phyloP scores from a whole-genome alignment of 768 basidiomycete genomes.

The Steccherinum ochraceum region DNA sequence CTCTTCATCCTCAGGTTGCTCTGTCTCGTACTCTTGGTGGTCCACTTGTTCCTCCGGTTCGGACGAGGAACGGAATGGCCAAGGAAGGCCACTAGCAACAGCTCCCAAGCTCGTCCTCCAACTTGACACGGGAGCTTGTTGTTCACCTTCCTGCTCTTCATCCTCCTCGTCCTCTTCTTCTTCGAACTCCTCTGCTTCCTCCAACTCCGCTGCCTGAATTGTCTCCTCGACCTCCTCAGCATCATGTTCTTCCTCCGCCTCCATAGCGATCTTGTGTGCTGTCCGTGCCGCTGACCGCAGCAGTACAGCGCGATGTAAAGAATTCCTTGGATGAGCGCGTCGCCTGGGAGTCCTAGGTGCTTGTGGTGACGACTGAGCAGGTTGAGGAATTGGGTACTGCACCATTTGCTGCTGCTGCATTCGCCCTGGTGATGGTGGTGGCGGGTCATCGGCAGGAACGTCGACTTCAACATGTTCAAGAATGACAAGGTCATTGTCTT shows the following conservation, averaged over 20 bases:
- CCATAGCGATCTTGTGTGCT: slow-evolving; percentile 43
- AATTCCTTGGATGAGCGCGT: slow-evolving; percentile 29
- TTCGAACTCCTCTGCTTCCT: slow-evolving; percentile 9
- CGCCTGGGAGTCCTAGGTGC: slow-evolving; percentile 20
- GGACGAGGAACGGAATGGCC: slow-evolving; percentile 25
- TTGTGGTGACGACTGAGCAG: slow-evolving; percentile 5
- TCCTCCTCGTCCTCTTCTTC: slow-evolving; percentile 23
- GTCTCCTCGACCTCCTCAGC: slow-evolving; percentile 44
- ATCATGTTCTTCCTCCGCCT: slow-evolving; percentile 43
- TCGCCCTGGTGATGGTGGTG: not conserved
- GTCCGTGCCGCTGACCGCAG: slow-evolving; percentile 65
- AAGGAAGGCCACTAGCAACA: slow-evolving; percentile 24
- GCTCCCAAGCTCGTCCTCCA: slow-evolving; percentile 29
- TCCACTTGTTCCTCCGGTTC: slow-evolving; percentile 13
- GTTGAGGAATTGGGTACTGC: slow-evolving; percentile 8
- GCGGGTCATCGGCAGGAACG: slow-evolving; percentile 11
- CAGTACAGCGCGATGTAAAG: slow-evolving; percentile 63
- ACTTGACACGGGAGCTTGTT: slow-evolving; percentile 15
- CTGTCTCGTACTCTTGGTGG: slow-evolving; percentile 1
- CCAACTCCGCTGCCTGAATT: slow-evolving; percentile 8
- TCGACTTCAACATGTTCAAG: slow-evolving; percentile 55
- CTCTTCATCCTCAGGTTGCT: slow-evolving; percentile 15
- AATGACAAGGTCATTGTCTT: slow-evolving; percentile 62
- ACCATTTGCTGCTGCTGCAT: not conserved
- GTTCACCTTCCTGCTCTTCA: slow-evolving; percentile 16